Base-by-base conservation (phyloP, 2,329 filamentous ascomycete species). In the Immersiporthe knoxdaviesiana region DNA sequence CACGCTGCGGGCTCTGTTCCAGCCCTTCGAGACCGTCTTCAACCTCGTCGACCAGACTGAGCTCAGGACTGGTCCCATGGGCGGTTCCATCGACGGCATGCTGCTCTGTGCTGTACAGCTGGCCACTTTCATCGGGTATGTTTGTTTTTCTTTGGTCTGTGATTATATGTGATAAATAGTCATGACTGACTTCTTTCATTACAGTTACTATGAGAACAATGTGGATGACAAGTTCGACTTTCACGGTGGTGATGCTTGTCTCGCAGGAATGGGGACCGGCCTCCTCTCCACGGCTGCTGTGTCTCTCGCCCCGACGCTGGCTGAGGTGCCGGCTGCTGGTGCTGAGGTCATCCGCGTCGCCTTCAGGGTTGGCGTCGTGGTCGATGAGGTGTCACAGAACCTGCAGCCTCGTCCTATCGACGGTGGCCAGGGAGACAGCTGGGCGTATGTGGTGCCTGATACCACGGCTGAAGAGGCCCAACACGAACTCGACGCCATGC, bases 361-460 rank as follows among this genome's bases (percentile, higher is more conserved):
- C 1, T 85, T 86, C 68, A 78, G 84, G 0, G 75, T 86, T 3
- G 83, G 84, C 1, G 73, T 84, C 2, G 73, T 78, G 4, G 83
- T 85, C 0, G 71, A 79, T n/a, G 74, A 76, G 2, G 75, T 84
- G 0, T 84, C 84, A 0, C 73, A 79, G 47, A 78, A 80, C 32
- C 71, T 86, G 5, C 76, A 85, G 68, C 67, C 80, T 21, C 78
- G 76, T 27, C 65, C 67, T 7, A 65, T 70, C 35, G 66, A 71
- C 10, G 66, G 52, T 3, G 70, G 68, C 3, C 47, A 70, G 1
- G 70, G 72, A 0, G 79, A 81, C 32, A 78, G 74, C 30, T 84
- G 82, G 82, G 81, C 82, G 0, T 81, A 80, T 62, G 80, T 83
- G 0, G 70, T 84, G 1, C 75, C 77, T 3, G 77, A 78, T 54